Evolutionary conservation across 1,139 yeast genomes (phyloP), one percentile per base, ranked within the genome.

Genomic region (Candida dubliniensis): DNA sequence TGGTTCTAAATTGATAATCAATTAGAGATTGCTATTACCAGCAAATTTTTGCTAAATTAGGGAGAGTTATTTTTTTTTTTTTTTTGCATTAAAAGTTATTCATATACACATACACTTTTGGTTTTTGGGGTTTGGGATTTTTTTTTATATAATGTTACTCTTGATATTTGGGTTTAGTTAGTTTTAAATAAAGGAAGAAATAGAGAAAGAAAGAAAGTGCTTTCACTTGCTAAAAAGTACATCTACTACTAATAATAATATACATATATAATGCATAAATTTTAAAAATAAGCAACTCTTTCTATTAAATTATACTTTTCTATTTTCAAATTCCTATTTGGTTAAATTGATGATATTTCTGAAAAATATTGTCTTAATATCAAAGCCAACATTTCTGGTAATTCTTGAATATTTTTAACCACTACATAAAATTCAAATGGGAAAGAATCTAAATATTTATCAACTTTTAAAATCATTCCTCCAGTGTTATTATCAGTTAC

Each of bases 401-500:
- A 76, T 66, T 93, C 98, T 38, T 77, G 76, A 51, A 95, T 87
- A 59, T 93, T 84, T 57, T 88, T 83, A 32, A 95, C 97, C 55
- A 95, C 93, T 48, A 93, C 96, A 58, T 91, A 95, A 63, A 87
- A 93, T 60, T 95, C 98, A 66, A 95, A 95, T 55, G 99, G 98
- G 81, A 95, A 95, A 24, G 87, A 80, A 55, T 93, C 97, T 66
- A 95, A 76, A 57, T 95, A 95, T 56, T 84, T 86, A 48, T 82
- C 85, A 49, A 95, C 95, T 61, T 85, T 79, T 52, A 95, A 71
- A 37, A 78, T 78, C 80, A 82, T 76, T 45, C 79, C 79, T 2
- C 97, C 97, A 41, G 74, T 72, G n/a, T 67, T 74, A 51, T 82
- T 85, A 31, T 87, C 82, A 13, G 78, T 74, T 24, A 63, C 73